Evolutionary conservation across 2,329 filamentous ascomycete genomes (phyloP), one percentile per base, ranked within the genome.

Genomic region (Nemania abortiva): DNA sequence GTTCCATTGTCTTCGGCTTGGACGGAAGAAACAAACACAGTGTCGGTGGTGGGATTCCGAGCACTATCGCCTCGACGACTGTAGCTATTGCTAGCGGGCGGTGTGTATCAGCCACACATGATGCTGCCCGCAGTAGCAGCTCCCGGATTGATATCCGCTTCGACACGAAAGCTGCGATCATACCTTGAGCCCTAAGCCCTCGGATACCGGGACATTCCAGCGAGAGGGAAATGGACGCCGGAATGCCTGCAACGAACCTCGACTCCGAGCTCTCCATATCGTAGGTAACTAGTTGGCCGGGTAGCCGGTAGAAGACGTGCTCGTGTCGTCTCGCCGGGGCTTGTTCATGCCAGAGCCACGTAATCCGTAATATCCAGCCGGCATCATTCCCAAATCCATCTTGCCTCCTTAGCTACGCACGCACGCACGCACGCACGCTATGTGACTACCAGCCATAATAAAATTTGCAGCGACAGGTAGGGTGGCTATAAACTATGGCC

Each of bases 41-140:
- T 70, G 66, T 57, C 47, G 55, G 18, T 22, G 45, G 37, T 22
- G 31, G 37, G 31, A 37, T 24, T 45, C 47, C 37, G 53, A 61
- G 55, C 53, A 34, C 62, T 20, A 58, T 60, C 37, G 39, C 55
- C 60, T 57, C 58, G n/a, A 50, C 56, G 54, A 57, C 37, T 20
- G 42, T 66, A 27, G 47, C 27, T 37, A 55, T 61, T 52, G 39
- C 29, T 24, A 45, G 66, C 47, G 45, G 55, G 60, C 65, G 65
- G 62, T 68, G 68, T 68, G 62, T 68, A 66, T 68, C 68, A 70
- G 68, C 65, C 62, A 68, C 68, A 68, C 64, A 52, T 63, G 49
- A 52, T 68, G 57, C 62, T 57, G n/a, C 29, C 53, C 37, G 47
- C 54, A 57, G 54, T 54, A 37, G 37, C 60, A 49, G 54, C 39